phyloP scores from a whole-genome alignment of 2,329 filamentous ascomycete genomes.

The Aspergillus ochraceus region DNA sequence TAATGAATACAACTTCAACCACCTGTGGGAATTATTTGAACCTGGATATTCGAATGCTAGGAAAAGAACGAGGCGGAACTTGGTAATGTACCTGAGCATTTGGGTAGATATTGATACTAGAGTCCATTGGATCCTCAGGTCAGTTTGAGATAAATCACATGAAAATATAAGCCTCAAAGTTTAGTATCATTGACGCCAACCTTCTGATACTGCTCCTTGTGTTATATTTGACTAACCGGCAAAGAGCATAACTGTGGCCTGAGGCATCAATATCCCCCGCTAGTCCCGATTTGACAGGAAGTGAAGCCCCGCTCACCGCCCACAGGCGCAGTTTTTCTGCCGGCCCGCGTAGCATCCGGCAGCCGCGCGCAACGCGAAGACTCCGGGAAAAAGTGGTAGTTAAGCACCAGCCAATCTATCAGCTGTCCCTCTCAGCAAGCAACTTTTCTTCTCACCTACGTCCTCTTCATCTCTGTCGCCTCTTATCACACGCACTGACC shows the following conservation, averaged over 20 bases:
- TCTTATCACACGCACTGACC: neutral
- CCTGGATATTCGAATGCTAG: too few relatives aligned
- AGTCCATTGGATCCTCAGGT: too few relatives aligned
- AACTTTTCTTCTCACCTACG: neutral
- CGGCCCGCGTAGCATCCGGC: conserved; percentile 10
- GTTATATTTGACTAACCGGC: too few relatives aligned
- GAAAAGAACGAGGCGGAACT: too few relatives aligned
- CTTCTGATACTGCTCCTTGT: too few relatives aligned
- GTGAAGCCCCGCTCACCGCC: conserved; percentile 1
- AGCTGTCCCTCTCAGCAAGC: neutral
- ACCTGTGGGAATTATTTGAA: too few relatives aligned
- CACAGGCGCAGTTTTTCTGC: conserved; percentile 9
- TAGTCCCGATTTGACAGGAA: neutral
- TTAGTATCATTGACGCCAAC: too few relatives aligned
- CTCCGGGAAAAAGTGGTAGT: conserved; percentile 22
- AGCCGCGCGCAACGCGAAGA: conserved; percentile 26
- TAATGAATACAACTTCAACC: too few relatives aligned
- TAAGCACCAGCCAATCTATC: conserved; percentile 12
- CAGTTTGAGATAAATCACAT: too few relatives aligned
- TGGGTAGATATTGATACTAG: too few relatives aligned
- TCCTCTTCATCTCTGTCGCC: conserved; percentile 2
- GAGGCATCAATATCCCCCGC: conserved; percentile 2
- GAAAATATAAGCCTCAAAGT: too few relatives aligned
- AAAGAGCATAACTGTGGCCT: conserved; percentile 1
- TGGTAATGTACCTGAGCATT: too few relatives aligned